Evolutionary conservation across 2,329 filamentous ascomycete species (phyloP).

Genomic region (Neonectria faginata): DNA sequence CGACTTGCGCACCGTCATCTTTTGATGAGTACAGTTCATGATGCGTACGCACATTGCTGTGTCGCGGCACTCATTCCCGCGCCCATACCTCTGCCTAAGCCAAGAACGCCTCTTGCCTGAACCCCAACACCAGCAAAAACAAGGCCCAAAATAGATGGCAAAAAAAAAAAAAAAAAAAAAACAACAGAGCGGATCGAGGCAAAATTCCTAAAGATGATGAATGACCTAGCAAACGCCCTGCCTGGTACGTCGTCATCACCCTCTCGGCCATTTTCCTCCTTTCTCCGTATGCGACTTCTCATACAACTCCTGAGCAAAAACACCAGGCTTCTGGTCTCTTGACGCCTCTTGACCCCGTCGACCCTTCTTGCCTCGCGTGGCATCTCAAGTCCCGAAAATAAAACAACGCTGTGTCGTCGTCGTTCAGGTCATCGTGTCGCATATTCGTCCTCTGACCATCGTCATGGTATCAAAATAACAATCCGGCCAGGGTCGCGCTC

Average conservation of each 20-base stretch:
- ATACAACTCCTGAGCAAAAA: not conserved
- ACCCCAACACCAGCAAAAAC: not conserved
- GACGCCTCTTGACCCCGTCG: not conserved
- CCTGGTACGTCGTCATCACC: no score
- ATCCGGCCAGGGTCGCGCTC: conserved; percentile 15
- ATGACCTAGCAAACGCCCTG: no score
- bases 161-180: no score
- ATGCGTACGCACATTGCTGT: not conserved
- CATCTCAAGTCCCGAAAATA: not conserved
- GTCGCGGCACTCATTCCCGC: not conserved
- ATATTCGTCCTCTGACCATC: conserved; percentile 4
- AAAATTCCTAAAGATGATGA: no score
- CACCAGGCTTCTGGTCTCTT: not conserved
- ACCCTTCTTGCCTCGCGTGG: not conserved
- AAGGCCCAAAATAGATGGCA: no score
- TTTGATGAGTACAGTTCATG: not conserved
- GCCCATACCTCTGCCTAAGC: not conserved
- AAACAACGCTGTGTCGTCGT: conserved; percentile 1
- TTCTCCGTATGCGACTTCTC: not conserved
- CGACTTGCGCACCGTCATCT: not conserved
- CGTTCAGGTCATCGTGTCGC: not conserved
- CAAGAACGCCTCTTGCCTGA: not conserved
- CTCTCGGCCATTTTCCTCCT: no score
- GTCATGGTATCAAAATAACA: conserved; percentile 16
- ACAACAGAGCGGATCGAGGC: no score